Evolutionary conservation across 192 early-diverging fungal genomes (phyloP).

Genomic region (Chytriomyces sp.): DNA sequence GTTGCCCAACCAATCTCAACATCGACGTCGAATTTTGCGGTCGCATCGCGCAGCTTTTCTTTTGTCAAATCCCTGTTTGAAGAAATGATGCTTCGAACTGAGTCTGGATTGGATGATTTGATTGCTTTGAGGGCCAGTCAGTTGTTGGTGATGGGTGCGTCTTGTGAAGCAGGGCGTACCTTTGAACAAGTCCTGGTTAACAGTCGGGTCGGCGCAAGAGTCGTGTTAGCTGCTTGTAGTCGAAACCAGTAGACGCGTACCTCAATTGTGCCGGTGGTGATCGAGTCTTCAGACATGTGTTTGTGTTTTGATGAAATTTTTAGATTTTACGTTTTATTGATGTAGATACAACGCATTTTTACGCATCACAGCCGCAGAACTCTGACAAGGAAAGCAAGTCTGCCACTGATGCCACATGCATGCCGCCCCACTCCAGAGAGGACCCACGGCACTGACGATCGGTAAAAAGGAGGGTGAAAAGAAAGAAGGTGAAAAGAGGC

Average conservation of each 20-base stretch:
- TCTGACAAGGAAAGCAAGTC: too few species aligned
- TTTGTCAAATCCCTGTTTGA: conserved; percentile 45
- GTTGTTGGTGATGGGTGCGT: not conserved
- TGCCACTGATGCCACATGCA: not conserved
- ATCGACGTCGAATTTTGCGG: conserved; percentile 47
- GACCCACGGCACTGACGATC: not conserved
- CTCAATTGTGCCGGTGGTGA: too few species aligned
- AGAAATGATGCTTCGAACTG: conserved; percentile 45
- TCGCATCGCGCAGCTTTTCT: conserved; percentile 44
- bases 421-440: not conserved
- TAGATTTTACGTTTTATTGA: too few species aligned
- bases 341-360: too few species aligned
- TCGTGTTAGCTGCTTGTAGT: too few species aligned
- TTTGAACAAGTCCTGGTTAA: not conserved
- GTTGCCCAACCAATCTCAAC: conserved; percentile 42
- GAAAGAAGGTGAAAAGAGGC: too few species aligned
- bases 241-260: too few species aligned
- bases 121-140: conserved; percentile 27
- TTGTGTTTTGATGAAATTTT: too few species aligned
- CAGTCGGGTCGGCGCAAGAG: not conserved
- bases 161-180: not conserved
- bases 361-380: too few species aligned
- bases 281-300: too few species aligned
- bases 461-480: too few species aligned
- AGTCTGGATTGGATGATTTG: conserved; percentile 34